These are phyloP conservation scores for Avicennia marina DNA, from an alignment of 257 asterid species.

Conservation along the genomic window DNA sequence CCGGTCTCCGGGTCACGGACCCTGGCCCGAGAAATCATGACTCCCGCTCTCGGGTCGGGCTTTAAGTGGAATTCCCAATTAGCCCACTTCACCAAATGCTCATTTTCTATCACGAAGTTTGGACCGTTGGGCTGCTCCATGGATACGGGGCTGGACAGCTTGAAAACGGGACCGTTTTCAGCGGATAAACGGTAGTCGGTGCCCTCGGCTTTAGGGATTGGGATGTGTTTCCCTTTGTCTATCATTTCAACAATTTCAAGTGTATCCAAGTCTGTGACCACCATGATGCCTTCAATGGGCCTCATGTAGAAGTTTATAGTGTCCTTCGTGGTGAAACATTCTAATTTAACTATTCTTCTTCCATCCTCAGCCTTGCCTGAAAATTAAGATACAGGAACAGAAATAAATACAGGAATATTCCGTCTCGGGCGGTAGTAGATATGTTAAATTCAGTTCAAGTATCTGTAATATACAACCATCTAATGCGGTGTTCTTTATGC, in stretches of 20 bases:
- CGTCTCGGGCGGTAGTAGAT: no score
- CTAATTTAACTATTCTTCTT: conserved; percentile 49
- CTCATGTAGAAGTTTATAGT: conserved; percentile 85
- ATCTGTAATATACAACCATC: no score
- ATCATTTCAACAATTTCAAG: conserved; percentile 36
- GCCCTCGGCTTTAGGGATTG: conserved; percentile 52
- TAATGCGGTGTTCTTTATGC: no score
- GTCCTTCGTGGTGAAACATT: conserved; percentile 45
- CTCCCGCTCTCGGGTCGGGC: conserved; percentile 90
- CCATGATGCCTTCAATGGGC: conserved; percentile 64
- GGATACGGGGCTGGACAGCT: conserved; percentile 52
- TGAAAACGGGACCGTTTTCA: conserved; percentile 27
- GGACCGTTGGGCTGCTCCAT: conserved; percentile 98
- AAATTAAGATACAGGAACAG: neutral
- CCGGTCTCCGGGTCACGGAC: conserved; percentile 63
- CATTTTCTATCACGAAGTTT: conserved; percentile 62
- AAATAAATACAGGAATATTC: no score
- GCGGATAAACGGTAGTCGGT: conserved; percentile 46
- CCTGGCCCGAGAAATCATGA: conserved; percentile 62
- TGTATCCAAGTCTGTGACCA: conserved; percentile 52
- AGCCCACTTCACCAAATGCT: conserved; percentile 83
- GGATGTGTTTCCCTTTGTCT: conserved; percentile 56
- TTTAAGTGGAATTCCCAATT: conserved; percentile 94
- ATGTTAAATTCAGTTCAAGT: no score
- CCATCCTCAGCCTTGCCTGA: conserved; percentile 64